Percentiles rank a stretch among this genome's conserved stretches.
phyloP scores from a whole-genome alignment of 1,139 yeast species.

The Candida sp. region DNA sequence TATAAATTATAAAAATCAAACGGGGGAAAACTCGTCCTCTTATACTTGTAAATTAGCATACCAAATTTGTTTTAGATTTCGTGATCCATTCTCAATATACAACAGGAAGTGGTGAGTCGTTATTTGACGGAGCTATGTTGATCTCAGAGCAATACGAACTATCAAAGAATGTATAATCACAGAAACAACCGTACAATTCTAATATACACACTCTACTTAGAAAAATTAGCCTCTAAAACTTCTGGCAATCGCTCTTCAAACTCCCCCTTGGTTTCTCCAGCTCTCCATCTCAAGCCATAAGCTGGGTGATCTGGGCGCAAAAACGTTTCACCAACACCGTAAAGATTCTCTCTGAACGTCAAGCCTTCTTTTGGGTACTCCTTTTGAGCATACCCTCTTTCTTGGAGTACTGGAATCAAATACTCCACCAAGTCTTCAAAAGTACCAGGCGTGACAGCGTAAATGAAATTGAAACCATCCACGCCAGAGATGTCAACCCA shows the following conservation, averaged over 20 bases:
- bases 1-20: too few relatives aligned
- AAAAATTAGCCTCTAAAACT: constrained; percentile 17
- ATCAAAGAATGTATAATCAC: too few relatives aligned
- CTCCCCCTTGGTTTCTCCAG: constrained; percentile 35
- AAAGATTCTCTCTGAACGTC: constrained; percentile 26
- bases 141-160: too few relatives aligned
- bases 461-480: constrained; percentile 31
- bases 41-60: too few relatives aligned
- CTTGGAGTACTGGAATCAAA: constrained; percentile 26
- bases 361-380: constrained; percentile 27
- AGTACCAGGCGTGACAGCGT: constrained; percentile 27
- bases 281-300: constrained; percentile 38
- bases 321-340: constrained; percentile 24
- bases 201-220: background rate
- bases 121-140: too few relatives aligned
- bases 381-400: constrained; percentile 29
- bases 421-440: constrained; percentile 29
- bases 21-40: too few relatives aligned
- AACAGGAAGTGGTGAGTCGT: too few relatives aligned
- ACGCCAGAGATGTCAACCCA: constrained; percentile 31
- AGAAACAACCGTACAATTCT: background rate
- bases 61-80: too few relatives aligned
- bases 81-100: too few relatives aligned
- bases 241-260: constrained; percentile 27
- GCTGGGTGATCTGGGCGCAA: constrained; percentile 37